Evolutionary conservation across 345 rosid species (phyloP).

Genomic region (Ailanthus altissimus): DNA sequence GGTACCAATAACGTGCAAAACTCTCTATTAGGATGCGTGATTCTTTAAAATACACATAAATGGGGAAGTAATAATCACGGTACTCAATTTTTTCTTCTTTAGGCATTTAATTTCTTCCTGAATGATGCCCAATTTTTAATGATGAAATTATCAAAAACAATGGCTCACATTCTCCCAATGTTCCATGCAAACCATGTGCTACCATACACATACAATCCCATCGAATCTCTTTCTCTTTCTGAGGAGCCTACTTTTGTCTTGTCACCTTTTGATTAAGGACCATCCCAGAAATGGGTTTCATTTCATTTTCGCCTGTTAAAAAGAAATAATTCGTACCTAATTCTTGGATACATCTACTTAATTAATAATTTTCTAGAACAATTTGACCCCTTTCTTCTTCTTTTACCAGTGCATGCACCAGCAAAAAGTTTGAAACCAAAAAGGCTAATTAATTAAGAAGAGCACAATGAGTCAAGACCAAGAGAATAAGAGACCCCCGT

Average conservation of each 20-base stretch:
- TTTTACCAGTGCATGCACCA: background rate
- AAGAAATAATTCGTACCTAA: slow-evolving; percentile 13
- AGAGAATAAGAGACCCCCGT: too few relatives aligned
- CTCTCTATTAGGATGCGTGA: slow-evolving; percentile 20
- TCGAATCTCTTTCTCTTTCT: slow-evolving; percentile 8
- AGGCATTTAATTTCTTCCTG: background rate
- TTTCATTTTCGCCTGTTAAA: background rate
- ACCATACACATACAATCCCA: slow-evolving; percentile 24
- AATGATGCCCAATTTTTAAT: slow-evolving; percentile 3
- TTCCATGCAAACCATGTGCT: slow-evolving; percentile 29
- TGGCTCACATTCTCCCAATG: slow-evolving; percentile 8
- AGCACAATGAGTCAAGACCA: background rate
- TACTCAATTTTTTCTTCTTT: background rate
- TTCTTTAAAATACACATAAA: slow-evolving; percentile 1
- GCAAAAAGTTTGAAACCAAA: background rate
- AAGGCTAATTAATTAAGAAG: background rate
- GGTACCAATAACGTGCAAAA: slow-evolving; percentile 20
- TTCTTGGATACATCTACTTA: background rate
- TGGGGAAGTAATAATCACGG: too few relatives aligned
- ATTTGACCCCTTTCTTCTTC: background rate
- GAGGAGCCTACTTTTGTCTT: slow-evolving; percentile 15
- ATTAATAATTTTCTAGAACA: background rate
- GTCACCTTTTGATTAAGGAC: slow-evolving; percentile 23
- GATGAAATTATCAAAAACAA: background rate
- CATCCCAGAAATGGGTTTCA: slow-evolving; percentile 7